These are phyloP conservation scores for Coemansia guatemalensis DNA, from an alignment of 192 early-diverging fungal species.

Conservation along the genomic window DNA sequence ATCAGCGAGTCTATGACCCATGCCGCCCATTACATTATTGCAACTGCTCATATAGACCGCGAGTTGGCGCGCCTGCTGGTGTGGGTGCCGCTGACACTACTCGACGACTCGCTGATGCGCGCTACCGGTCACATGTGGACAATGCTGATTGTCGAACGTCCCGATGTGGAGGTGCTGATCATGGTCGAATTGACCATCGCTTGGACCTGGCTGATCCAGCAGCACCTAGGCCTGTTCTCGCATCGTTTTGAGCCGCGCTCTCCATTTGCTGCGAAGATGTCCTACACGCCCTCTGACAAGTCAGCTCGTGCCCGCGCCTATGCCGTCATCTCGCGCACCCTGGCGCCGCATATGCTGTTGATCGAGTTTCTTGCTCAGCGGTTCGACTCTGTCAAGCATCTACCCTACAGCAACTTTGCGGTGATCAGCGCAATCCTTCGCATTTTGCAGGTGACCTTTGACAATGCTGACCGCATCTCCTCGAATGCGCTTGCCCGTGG, in stretches of 20 bases:
- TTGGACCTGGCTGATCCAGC: conserved; percentile 80
- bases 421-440: conserved; percentile 75
- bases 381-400: conserved; percentile 80
- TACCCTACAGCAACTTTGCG: conserved; percentile 62
- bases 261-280: conserved; percentile 90
- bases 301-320: conserved; percentile 63
- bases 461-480: conserved; percentile 43
- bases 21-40: conserved; percentile 29
- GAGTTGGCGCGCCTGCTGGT: conserved; percentile 80
- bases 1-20: conserved; percentile 26
- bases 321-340: conserved; percentile 59
- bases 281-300: conserved; percentile 88
- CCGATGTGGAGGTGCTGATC: conserved; percentile 70
- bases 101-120: conserved; percentile 76
- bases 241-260: conserved; percentile 54
- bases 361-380: conserved; percentile 84
- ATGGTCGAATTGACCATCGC: conserved; percentile 81
- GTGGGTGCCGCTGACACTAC: conserved; percentile 82
- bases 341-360: conserved; percentile 77
- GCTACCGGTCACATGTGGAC: conserved; percentile 88
- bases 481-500: conserved; percentile 75
- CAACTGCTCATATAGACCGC: conserved; percentile 22
- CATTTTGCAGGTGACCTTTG: conserved; percentile 77
- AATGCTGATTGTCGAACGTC: conserved; percentile 77
- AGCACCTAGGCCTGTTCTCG: conserved; percentile 83